phyloP scores from a whole-genome alignment of 768 basidiomycete genomes.

The Hysterangium stoloniferum region DNA sequence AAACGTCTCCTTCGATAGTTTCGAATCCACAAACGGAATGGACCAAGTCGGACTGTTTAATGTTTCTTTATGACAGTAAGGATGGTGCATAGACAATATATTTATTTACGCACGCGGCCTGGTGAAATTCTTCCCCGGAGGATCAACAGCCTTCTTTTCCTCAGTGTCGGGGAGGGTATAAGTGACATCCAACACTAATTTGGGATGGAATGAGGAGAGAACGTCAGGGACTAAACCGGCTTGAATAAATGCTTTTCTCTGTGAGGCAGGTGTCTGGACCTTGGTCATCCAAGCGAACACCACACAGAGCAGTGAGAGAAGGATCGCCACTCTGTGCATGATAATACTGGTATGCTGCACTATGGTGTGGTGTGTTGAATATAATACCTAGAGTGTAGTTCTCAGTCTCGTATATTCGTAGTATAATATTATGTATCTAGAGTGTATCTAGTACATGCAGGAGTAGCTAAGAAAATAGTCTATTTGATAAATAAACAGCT shows the following conservation, averaged over 20 bases:
- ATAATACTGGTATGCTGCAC: too few species aligned
- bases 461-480: too few species aligned
- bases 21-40: background rate
- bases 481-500: too few species aligned
- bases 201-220: constrained; percentile 1
- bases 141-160: background rate
- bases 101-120: background rate
- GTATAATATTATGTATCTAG: too few species aligned
- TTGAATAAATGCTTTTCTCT: background rate
- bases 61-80: background rate
- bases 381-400: too few species aligned
- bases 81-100: background rate
- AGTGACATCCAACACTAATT: background rate
- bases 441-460: too few species aligned
- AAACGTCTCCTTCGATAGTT: constrained; percentile 29
- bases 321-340: too few species aligned
- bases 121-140: background rate
- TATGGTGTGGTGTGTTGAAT: too few species aligned
- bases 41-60: background rate
- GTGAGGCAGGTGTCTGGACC: too few species aligned
- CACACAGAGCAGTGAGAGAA: too few species aligned
- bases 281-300: too few species aligned
- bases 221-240: constrained; percentile 2
- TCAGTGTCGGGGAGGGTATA: background rate
- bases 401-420: too few species aligned